Conservation (phyloP, 1,284 basidiomycete genomes). For the Sporisorium iseilematis-ciliati region DNA sequence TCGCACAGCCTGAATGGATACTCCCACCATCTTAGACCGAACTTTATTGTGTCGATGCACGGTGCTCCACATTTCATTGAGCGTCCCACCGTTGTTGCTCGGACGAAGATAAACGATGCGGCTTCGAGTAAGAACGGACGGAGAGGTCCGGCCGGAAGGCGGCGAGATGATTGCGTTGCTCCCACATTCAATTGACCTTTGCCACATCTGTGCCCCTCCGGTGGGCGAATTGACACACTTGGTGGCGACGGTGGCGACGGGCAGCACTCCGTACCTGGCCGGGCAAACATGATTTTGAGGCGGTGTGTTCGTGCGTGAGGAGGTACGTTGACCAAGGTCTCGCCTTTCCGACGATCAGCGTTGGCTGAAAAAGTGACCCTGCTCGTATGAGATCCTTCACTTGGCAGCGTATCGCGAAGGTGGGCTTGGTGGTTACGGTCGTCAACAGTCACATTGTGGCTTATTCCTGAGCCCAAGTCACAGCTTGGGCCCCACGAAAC, state of each 20-base stretch:
- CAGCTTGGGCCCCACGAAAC: not conserved
- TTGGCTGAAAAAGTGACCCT: not conserved
- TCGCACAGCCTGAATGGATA: not conserved
- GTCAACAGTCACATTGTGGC: constrained; percentile 1
- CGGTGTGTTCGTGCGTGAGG: not conserved
- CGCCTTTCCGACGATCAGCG: not conserved
- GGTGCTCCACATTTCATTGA: not conserved
- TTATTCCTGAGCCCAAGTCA: not conserved
- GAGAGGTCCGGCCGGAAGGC: too few relatives aligned
- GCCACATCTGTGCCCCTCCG: not conserved
- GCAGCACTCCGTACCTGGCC: not conserved
- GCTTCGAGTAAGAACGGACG: too few relatives aligned
- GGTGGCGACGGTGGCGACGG: not conserved
- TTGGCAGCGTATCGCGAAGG: not conserved
- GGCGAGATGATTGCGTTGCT: too few relatives aligned
- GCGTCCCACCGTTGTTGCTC: too few relatives aligned
- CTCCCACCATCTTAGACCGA: not conserved
- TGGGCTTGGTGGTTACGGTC: constrained; percentile 5
- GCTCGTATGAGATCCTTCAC: not conserved
- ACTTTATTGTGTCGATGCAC: not conserved
- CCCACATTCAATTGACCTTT: too few relatives aligned
- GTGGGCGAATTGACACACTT: not conserved
- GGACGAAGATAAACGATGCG: too few relatives aligned
- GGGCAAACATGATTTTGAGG: not conserved
- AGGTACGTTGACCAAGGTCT: not conserved